Evolutionary conservation across 2,329 filamentous ascomycete species (phyloP).

Genomic region (Myriosclerotinia duriaeana): DNA sequence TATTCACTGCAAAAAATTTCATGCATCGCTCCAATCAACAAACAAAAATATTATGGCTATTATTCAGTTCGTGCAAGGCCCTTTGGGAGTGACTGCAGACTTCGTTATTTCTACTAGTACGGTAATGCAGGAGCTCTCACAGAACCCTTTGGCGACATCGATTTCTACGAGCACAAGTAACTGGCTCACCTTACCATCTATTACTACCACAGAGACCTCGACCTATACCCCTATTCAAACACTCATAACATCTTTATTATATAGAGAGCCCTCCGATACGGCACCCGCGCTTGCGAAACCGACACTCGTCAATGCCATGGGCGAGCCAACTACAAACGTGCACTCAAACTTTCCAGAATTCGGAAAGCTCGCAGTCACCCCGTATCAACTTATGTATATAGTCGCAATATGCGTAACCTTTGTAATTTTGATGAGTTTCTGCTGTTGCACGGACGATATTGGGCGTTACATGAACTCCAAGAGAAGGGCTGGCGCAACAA

Average conservation of each 20-base stretch:
- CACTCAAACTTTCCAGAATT: neutral
- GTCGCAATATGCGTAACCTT: constrained; percentile 17
- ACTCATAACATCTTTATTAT: constrained; percentile 10
- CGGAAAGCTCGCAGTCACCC: neutral
- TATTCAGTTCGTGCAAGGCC: neutral
- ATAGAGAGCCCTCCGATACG: neutral
- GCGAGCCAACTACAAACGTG: constrained; percentile 7
- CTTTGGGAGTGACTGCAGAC: neutral
- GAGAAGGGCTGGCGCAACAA: neutral
- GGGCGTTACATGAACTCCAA: constrained; percentile 18
- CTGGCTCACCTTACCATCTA: neutral
- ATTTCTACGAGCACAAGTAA: neutral
- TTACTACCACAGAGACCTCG: neutral
- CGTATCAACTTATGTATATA: constrained; percentile 20
- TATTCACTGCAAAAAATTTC: neutral
- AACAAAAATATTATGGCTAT: constrained; percentile 4
- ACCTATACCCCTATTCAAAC: neutral
- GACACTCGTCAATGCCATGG: neutral
- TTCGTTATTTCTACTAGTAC: neutral
- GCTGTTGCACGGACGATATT: constrained; percentile 17
- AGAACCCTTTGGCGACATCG: neutral
- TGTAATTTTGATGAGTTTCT: constrained; percentile 17
- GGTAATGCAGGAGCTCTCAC: neutral
- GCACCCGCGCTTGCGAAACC: neutral
- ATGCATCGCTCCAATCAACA: neutral